Conservation (phyloP, 108 stramenopile genomes). For the Parmales sp. region DNA sequence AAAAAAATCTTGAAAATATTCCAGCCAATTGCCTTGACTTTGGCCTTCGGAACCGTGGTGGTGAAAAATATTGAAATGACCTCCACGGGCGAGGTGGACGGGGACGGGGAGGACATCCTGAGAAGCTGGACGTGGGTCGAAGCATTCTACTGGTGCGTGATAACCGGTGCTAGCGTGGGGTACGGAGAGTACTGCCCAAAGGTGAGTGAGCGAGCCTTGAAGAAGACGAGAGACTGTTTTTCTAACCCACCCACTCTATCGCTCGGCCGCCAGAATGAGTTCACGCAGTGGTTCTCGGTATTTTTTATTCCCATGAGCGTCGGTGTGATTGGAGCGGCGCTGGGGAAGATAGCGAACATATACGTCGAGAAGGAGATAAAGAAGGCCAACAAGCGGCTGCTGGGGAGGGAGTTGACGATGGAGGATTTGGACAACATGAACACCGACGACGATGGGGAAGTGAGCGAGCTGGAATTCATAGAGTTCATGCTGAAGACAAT, state of each 20-base stretch:
- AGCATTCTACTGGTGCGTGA: slow-evolving; percentile 42
- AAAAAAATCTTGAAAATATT: too few species aligned
- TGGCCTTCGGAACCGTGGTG: too few species aligned
- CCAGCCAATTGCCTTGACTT: too few species aligned
- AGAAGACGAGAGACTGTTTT: slow-evolving; percentile 44
- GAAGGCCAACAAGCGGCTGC: slow-evolving; percentile 25
- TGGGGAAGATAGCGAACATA: slow-evolving; percentile 35
- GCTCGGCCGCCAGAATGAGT: background rate
- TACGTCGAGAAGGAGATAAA: slow-evolving; percentile 29
- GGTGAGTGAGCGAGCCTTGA: slow-evolving; percentile 16
- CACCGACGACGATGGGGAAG: slow-evolving; percentile 40
- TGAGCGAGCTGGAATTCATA: slow-evolving; percentile 54
- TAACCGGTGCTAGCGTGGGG: slow-evolving; percentile 48
- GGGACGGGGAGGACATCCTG: too few species aligned
- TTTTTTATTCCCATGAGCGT: slow-evolving; percentile 52
- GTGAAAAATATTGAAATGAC: too few species aligned
- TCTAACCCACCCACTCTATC: slow-evolving; percentile 30
- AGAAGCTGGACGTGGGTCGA: slow-evolving; percentile 27
- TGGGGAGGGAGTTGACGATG: slow-evolving; percentile 32
- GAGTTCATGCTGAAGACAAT: slow-evolving; percentile 65
- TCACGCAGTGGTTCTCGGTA: slow-evolving; percentile 28
- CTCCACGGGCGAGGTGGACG: too few species aligned
- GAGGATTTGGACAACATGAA: slow-evolving; percentile 46
- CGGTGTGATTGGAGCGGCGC: slow-evolving; percentile 40
- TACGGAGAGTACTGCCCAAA: slow-evolving; percentile 47